Base-by-base conservation (phyloP, 805 yeast genomes). In the Candida verbasci region DNA sequence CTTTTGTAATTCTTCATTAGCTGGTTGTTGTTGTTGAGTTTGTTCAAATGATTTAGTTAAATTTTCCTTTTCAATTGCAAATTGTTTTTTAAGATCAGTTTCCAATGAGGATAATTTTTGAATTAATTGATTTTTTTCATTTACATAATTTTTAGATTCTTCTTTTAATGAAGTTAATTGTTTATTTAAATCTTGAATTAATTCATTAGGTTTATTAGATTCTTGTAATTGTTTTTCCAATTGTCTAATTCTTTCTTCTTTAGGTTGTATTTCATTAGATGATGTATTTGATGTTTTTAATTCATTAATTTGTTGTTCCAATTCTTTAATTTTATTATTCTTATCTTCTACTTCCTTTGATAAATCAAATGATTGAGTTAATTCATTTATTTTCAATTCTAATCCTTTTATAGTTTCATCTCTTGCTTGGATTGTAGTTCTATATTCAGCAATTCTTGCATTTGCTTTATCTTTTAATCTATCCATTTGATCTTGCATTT, bases 391-490 rank as follows among this genome's bases (percentile, higher is more conserved):
- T 25, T 33, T 24, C 11, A n/a, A 18, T 24, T 33, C 30, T 24
- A 34, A 34, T 17, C 21, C 22, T 9, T 31, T 40, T 9, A 40
- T 31, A 14, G 36, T 36, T 24, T 44, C 40, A 3, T 34, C 35
- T 21, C 25, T 28, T 10, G 16, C n/a, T n/a, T 31, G 40, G 27
- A 37, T 32, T 16, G 48, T 48, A 7, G 43, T 30, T 31, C 46
- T 47, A 18, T 42, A 35, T 14, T 41, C 35, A 9, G 41, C 46
- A 9, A 35, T 22, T 18, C 41, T 45, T 3, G 50, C 41, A 34
- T 54, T 54, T 7, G 59, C 61, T 35, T 57, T 38, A 34, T 49
- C 46, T 36, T 44, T 45, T 32, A 50, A 40, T 39, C 46, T 45
- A 24, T 38, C 45, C 38, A 57, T 47, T 39, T 56, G 61, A 2